phyloP scores from a whole-genome alignment of 2,329 filamentous ascomycete species.

The Trichoderma asperellum region DNA sequence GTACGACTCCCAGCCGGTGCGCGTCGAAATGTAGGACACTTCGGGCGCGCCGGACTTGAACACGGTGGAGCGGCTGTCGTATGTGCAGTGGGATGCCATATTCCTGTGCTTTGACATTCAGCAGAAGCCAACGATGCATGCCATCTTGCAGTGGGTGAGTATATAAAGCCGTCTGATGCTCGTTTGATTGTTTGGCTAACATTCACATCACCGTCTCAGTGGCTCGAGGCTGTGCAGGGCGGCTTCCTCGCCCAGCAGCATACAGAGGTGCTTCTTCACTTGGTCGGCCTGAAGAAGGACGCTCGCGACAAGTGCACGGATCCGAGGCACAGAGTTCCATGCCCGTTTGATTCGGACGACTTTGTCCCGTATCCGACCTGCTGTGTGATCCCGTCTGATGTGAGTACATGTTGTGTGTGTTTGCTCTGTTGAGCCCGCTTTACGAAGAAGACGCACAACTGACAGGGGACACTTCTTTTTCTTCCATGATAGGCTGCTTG shows the following conservation, averaged over 20 bases:
- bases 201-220: constrained; percentile 32
- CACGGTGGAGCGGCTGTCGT: constrained; percentile 41
- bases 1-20: constrained; percentile 36
- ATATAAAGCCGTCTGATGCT: neutral
- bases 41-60: constrained; percentile 46
- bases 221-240: constrained; percentile 37
- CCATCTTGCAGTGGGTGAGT: constrained; percentile 44
- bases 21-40: constrained; percentile 47
- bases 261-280: constrained; percentile 37
- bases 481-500: constrained; percentile 37
- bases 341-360: neutral
- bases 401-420: too few relatives aligned
- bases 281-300: constrained; percentile 45
- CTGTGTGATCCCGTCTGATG: constrained; percentile 39
- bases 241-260: constrained; percentile 36
- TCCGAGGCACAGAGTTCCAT: constrained; percentile 26
- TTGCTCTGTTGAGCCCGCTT: too few relatives aligned
- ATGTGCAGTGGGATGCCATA: constrained; percentile 45
- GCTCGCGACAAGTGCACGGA: constrained; percentile 30
- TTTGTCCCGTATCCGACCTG: constrained; percentile 33
- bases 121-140: constrained; percentile 41
- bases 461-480: neutral
- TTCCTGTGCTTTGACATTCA: constrained; percentile 48
- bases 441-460: neutral
- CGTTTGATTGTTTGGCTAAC: neutral